Conservation (phyloP, 2,329 filamentous ascomycete genomes). For the Penicillium hesseltinei region DNA sequence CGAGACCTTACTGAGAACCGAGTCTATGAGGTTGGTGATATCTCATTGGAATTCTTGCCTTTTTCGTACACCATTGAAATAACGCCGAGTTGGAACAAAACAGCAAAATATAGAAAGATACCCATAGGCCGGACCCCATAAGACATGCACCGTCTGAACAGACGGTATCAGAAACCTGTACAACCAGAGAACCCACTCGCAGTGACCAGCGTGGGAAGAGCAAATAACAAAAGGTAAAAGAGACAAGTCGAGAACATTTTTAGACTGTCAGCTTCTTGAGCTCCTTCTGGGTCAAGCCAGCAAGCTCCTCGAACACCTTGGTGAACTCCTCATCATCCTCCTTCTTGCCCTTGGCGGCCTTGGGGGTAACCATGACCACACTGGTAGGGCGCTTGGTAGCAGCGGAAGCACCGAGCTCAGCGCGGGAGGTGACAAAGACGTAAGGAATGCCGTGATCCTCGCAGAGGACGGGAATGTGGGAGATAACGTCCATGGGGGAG, state of each 20-base stretch:
- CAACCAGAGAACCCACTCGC: conserved; percentile 36
- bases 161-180: conserved; percentile 39
- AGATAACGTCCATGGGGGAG: conserved; percentile 97
- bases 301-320: conserved; percentile 56
- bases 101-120: conserved; percentile 36
- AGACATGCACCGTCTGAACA: conserved; percentile 40
- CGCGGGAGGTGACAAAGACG: conserved; percentile 88
- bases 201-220: conserved; percentile 23
- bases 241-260: conserved; percentile 20
- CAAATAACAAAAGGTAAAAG: conserved; percentile 21
- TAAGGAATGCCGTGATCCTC: conserved; percentile 98
- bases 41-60: conserved; percentile 35
- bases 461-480: conserved; percentile 94
- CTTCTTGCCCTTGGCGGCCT: conserved; percentile 53
- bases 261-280: conserved; percentile 56
- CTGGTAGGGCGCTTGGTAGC: conserved; percentile 95
- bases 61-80: conserved; percentile 41
- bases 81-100: conserved; percentile 39
- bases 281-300: conserved; percentile 60
- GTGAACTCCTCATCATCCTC: conserved; percentile 50
- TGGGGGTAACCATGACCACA: conserved; percentile 77
- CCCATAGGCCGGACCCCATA: conserved; percentile 40
- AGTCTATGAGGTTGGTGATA: conserved; percentile 21
- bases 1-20: not conserved
- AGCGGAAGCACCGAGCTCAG: conserved; percentile 88